Evolutionary conservation across 176 grass and related monocot genomes (phyloP).

Genomic region (Paspalum vaginatum): DNA sequence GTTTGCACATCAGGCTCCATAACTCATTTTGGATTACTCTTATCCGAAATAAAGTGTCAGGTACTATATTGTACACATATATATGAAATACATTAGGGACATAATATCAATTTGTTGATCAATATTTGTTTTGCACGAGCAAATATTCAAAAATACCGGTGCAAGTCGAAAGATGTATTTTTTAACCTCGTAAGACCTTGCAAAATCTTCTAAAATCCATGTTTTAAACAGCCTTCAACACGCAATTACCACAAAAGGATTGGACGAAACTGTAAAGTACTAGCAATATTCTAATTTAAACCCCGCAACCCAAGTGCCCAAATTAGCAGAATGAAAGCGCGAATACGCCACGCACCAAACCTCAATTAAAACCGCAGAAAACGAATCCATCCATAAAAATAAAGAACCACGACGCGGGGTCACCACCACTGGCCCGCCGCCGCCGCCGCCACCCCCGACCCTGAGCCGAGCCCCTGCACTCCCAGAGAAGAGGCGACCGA

Average conservation of each 20-base stretch:
- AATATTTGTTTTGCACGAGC: neutral
- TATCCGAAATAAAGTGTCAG: too few species aligned
- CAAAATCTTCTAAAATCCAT: too few species aligned
- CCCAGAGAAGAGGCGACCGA: neutral
- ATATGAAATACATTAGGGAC: neutral
- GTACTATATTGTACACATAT: too few species aligned
- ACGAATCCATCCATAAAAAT: neutral
- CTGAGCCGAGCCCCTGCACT: too few species aligned
- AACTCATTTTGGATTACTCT: too few species aligned
- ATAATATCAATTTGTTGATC: neutral
- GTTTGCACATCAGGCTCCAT: neutral
- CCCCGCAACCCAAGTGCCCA: neutral
- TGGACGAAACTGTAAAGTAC: neutral
- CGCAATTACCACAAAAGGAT: neutral
- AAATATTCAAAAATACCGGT: neutral
- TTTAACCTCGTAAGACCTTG: too few species aligned
- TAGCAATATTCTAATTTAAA: neutral
- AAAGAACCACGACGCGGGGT: neutral
- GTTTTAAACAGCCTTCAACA: too few species aligned
- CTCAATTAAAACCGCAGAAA: slow-evolving; percentile 6
- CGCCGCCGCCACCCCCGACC: slow-evolving; percentile 25
- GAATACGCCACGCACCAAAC: neutral
- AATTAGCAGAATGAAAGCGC: slow-evolving; percentile 5
- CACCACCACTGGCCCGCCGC: slow-evolving; percentile 12
- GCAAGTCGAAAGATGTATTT: too few species aligned